phyloP scores from a whole-genome alignment of 768 basidiomycete genomes.

The Mycena metata region DNA sequence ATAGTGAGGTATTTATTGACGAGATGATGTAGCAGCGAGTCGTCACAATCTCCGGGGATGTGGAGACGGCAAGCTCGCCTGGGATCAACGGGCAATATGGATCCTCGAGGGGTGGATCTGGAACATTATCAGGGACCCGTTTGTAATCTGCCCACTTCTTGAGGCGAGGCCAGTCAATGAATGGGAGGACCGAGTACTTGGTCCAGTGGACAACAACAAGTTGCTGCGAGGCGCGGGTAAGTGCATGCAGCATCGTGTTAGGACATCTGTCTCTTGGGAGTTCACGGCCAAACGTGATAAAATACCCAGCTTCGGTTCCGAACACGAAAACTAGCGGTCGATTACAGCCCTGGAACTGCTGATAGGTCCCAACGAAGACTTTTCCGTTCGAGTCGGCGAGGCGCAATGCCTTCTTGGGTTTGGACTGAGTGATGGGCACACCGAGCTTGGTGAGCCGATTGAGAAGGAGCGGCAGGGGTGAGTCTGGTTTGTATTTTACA shows the following conservation, averaged over 20 bases:
- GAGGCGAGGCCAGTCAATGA: neutral
- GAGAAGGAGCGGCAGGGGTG: too few relatives aligned
- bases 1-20: slow-evolving; percentile 2
- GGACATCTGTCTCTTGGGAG: slow-evolving; percentile 2
- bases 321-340: slow-evolving; percentile 6
- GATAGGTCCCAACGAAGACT: neutral
- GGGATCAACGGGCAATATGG: neutral
- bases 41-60: neutral
- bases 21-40: neutral
- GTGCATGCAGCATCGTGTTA: neutral
- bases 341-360: slow-evolving; percentile 8
- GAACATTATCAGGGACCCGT: neutral
- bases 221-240: neutral
- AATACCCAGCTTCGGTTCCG: slow-evolving; percentile 1
- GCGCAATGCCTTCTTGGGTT: too few relatives aligned
- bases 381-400: neutral
- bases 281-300: neutral
- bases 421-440: too few relatives aligned
- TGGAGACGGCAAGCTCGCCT: neutral
- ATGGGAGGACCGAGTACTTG: neutral
- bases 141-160: neutral
- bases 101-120: neutral
- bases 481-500: too few relatives aligned
- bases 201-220: neutral
- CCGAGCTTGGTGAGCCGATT: too few relatives aligned